phyloP scores from a whole-genome alignment of 257 asterid genomes.

The Phtheirospermum japonicum region DNA sequence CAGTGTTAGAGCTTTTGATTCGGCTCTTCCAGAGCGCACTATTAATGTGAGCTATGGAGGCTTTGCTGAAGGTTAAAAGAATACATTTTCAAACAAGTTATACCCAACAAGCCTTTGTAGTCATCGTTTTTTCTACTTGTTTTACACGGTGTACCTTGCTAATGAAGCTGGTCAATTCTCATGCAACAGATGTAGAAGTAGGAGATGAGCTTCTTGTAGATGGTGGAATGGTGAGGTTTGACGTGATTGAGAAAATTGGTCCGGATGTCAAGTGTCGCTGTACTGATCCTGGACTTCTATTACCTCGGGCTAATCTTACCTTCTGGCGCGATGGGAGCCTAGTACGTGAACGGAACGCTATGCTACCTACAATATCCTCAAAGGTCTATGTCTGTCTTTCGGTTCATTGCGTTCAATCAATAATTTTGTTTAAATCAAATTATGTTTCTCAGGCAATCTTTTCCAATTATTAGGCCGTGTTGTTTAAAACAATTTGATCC shows the following conservation, averaged over 20 bases:
- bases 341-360: constrained; percentile 78
- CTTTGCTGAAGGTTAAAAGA: constrained; percentile 65
- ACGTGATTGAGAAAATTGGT: constrained; percentile 91
- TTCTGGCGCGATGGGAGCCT: constrained; percentile 95
- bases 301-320: constrained; percentile 96
- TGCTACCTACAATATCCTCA: constrained; percentile 82
- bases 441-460: background rate
- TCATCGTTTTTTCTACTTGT: constrained; percentile 32
- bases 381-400: constrained; percentile 49
- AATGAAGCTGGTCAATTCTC: constrained; percentile 23
- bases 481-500: too few species aligned
- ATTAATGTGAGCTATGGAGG: constrained; percentile 87
- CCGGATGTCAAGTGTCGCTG: constrained; percentile 96
- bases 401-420: constrained; percentile 21
- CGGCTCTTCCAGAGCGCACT: constrained; percentile 74
- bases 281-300: constrained; percentile 93
- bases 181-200: constrained; percentile 66
- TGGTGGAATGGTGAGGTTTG: constrained; percentile 99
- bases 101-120: constrained; percentile 2
- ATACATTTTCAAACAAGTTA: constrained; percentile 48
- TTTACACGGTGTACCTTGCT: constrained; percentile 46
- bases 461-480: constrained; percentile 2
- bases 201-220: constrained; percentile 96
- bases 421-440: constrained; percentile 12
- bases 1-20: constrained; percentile 83